Evolutionary conservation across 805 yeast species (phyloP), one percentile per base, ranked within the genome.

Genomic region (Kregervanrija pseudodelftensis): DNA sequence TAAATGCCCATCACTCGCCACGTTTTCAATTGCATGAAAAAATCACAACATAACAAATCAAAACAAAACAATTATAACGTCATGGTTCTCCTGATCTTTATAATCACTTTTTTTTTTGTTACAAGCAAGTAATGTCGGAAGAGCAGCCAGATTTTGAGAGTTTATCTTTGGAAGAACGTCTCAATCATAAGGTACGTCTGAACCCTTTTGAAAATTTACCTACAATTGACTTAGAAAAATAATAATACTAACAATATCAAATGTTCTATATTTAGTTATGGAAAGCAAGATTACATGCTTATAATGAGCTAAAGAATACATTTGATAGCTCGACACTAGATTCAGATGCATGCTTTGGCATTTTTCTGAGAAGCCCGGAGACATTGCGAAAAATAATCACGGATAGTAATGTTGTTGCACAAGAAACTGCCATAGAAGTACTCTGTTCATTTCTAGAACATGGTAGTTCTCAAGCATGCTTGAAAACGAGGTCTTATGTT

Each of bases 331-430:
- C 86, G 1, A 70, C 79, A 3, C 69, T 70, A 49, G 80, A 75
- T 46, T 60, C 69, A n/a, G 87, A 79, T 51, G 71, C 65, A 2
- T 71, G 80, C 40, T 80, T 84, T 7, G 28, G 7, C 7, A 22
- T 22, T 22, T 78, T 74, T 57, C 58, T 77, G 48, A 57, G 63
- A 13, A 73, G 70, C 44, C 82, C 88, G 0, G 81, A 76, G 9
- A 42, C 73, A 2, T 68, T 81, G 55, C 79, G 76, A 52, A 69
- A 70, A 51, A 72, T 82, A 36, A 80, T 85, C 8, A 70, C 77
- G 3, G 99, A 93, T 59, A 61, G 82, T 31, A 93, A 93, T 59
- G 96, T 89, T 14, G 93, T 84, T 13, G 95, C 98, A 0, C 95
- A 89, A 51, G 98, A 93, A 57, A 68, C 82, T 1, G 98, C 87